These are phyloP conservation scores for Elongisporangium undulatum DNA, from an alignment of 352 stramenopile species.

Conservation along the genomic window DNA sequence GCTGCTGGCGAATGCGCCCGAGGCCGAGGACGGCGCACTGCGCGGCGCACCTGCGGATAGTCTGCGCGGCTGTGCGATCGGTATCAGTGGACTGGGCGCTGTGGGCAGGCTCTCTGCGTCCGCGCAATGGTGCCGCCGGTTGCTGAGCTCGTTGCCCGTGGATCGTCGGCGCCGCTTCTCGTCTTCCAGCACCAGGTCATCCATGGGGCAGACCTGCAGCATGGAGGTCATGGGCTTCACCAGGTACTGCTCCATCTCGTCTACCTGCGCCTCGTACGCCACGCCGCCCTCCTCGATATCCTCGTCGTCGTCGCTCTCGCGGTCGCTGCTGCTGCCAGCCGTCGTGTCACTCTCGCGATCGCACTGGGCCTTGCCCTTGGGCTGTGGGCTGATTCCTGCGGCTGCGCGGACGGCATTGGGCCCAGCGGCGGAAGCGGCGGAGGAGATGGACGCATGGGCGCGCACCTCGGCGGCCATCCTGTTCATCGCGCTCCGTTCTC, in stretches of 20 bases:
- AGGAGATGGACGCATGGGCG: background rate
- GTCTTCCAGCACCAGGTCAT: conserved; percentile 73
- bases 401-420: conserved; percentile 12
- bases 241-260: conserved; percentile 23
- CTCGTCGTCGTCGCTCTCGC: conserved; percentile 23
- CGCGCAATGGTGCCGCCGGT: conserved; percentile 11
- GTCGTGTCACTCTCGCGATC: conserved; percentile 25
- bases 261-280: background rate
- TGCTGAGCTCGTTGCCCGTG: conserved; percentile 16
- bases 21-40: conserved; percentile 2
- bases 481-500: background rate
- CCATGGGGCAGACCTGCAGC: conserved; percentile 65
- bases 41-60: conserved; percentile 14
- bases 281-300: conserved; percentile 2
- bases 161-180: conserved; percentile 68
- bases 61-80: conserved; percentile 7
- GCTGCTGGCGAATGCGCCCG: conserved; percentile 7
- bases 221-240: conserved; percentile 72
- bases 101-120: conserved; percentile 64
- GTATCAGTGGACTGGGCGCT: conserved; percentile 24
- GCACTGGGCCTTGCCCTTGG: conserved; percentile 9
- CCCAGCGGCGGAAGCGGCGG: background rate
- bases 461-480: background rate
- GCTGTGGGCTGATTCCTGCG: conserved; percentile 11
- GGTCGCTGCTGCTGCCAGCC: conserved; percentile 28